Base-by-base conservation (phyloP, 140 eudicot genomes). In the Flaveria floridana region DNA sequence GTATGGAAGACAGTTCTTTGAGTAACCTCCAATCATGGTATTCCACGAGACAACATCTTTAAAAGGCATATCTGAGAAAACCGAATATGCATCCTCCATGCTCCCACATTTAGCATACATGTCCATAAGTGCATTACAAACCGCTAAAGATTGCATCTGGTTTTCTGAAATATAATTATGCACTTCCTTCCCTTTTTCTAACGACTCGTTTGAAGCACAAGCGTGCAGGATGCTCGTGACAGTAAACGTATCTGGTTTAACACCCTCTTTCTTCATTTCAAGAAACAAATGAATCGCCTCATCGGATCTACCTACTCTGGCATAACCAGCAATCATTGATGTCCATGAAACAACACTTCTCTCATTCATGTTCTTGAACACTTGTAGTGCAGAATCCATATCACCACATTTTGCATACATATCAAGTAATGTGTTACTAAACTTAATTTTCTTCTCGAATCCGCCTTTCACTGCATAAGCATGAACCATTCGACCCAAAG, bases 41-140 rank as follows among this genome's bases (percentile, higher is more conserved):
- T 89, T 89, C 96, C 96, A 89, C 6, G 96, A 89, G 11, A 87
- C 82, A 3, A 81, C 85, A 52, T 89, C 96, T 75, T 65, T 79
- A 20, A 14, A 44, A 14, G 64, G 61, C 82, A 77, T 84, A 12
- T 79, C 71, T 11, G 71, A 62, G 42, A 89, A 89, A 76, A 86
- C 84, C 2, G 37, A 30, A 39, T 69, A 67, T 1, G 96, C 81
- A 67, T 85, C 89, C 7, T 82, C 83, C 88, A 89, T 79, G 81
- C 90, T 89, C 72, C 92, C 96, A 65, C 92, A 89, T 81, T 89
- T 87, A 20, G 91, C 88, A 53, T 85, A 89, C 96, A 89, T 87
- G 82, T 86, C 88, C 86, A 89, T 89, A 2, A 89, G 88, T 0
- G 96, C 90, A 74, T 89, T 89, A 8, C 79, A 85, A 44, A 87